Evolutionary conservation across 768 basidiomycete genomes (phyloP).

Genomic region (Pleurotus salmoneostramineus): DNA sequence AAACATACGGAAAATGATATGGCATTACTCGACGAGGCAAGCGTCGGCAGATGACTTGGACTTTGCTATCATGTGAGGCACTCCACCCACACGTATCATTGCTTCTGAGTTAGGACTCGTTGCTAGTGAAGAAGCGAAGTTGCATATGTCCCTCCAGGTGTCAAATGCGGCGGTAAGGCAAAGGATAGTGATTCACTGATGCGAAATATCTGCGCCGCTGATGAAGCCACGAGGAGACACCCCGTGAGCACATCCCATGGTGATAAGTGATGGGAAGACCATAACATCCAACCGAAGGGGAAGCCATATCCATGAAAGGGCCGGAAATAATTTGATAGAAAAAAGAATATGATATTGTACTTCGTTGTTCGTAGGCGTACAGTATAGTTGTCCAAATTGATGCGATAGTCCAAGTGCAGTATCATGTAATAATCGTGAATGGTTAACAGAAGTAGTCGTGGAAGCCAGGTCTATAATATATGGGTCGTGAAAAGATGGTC

Average conservation of each 20-base stretch:
- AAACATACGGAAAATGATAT: neutral
- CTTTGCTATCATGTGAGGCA: neutral
- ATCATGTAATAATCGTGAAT: neutral
- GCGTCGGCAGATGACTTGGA: neutral
- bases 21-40: neutral
- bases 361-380: constrained; percentile 1
- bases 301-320: neutral
- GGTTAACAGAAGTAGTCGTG: neutral
- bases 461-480: constrained; percentile 7
- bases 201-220: neutral
- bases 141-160: neutral
- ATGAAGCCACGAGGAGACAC: neutral
- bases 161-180: neutral
- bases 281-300: neutral
- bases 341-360: constrained; percentile 4
- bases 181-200: neutral
- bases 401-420: constrained; percentile 1
- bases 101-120: neutral
- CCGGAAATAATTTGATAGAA: neutral
- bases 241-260: constrained; percentile 1
- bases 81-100: neutral
- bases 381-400: constrained; percentile 2
- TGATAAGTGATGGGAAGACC: neutral
- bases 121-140: neutral
- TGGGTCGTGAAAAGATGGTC: constrained; percentile 35